phyloP scores from a whole-genome alignment of 2,329 filamentous ascomycete species.

The Chaetomium sp. region DNA sequence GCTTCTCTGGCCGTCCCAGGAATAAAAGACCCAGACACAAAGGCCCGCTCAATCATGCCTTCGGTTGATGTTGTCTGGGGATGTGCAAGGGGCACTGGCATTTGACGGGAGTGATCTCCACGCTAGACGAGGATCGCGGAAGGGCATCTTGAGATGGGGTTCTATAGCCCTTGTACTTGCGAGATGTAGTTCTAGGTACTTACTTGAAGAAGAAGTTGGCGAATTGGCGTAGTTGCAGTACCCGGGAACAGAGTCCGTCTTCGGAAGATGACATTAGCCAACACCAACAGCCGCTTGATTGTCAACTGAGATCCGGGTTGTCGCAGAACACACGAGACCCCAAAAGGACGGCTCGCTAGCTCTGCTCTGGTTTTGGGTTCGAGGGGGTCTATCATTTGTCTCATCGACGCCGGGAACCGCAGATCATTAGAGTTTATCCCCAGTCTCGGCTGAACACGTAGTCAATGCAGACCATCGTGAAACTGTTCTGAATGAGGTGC shows the following conservation, averaged over 20 bases:
- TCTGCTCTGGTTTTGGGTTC: background rate
- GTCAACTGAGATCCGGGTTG: constrained; percentile 7
- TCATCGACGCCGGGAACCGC: constrained; percentile 34
- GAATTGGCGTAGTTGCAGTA: background rate
- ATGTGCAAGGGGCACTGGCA: background rate
- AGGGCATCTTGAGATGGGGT: background rate
- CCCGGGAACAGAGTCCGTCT: background rate
- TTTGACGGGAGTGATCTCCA: constrained; percentile 6
- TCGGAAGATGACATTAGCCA: constrained; percentile 7
- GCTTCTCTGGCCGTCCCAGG: background rate
- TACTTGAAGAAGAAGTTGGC: background rate
- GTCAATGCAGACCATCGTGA: constrained; percentile 19
- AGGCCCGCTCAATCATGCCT: constrained; percentile 19
- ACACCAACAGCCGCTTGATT: background rate
- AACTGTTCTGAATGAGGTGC: constrained; percentile 20
- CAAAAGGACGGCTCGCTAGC: constrained; percentile 1
- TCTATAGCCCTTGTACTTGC: background rate
- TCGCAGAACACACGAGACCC: background rate
- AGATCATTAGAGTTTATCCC: constrained; percentile 28
- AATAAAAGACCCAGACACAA: background rate
- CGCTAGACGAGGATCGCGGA: constrained; percentile 1
- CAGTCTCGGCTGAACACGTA: constrained; percentile 22
- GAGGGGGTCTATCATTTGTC: constrained; percentile 17
- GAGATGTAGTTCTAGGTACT: background rate
- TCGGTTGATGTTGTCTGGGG: background rate